Conservation (phyloP, 2,329 filamentous ascomycete genomes). For the Microdochium nivale region DNA sequence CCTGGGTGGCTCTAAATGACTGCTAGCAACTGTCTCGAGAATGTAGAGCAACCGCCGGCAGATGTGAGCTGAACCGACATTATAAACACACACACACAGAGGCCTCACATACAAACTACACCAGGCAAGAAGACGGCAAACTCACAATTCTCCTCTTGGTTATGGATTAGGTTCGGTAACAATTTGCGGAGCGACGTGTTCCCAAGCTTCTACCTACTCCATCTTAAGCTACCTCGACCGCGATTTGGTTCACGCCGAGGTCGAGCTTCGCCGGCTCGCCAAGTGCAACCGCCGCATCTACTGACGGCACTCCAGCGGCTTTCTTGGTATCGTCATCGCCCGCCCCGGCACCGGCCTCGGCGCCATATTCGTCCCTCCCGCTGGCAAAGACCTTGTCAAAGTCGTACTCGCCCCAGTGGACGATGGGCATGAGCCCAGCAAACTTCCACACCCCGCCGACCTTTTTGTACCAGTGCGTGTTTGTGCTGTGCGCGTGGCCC, state of each 20-base stretch:
- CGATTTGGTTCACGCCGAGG: not conserved
- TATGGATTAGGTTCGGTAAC: too few species aligned
- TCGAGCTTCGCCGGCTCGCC: not conserved
- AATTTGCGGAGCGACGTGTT: too few species aligned
- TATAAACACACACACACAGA: too few species aligned
- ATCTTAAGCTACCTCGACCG: not conserved
- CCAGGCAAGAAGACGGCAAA: too few species aligned
- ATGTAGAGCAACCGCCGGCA: too few species aligned
- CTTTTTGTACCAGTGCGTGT: conserved; percentile 49
- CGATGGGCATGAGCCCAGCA: conserved; percentile 44
- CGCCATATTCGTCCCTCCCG: conserved; percentile 28
- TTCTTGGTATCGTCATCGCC: not conserved
- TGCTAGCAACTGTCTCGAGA: too few species aligned
- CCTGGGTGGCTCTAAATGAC: too few species aligned
- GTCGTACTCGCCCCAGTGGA: conserved; percentile 49
- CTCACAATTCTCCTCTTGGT: too few species aligned
- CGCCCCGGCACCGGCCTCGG: conserved; percentile 5
- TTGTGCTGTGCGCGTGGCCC: conserved; percentile 51
- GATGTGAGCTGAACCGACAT: too few species aligned
- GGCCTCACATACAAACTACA: too few species aligned
- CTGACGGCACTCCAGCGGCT: not conserved
- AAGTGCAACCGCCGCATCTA: not conserved
- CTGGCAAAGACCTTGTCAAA: conserved; percentile 45
- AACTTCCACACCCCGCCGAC: conserved; percentile 54
- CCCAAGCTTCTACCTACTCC: too few species aligned